Conservation (phyloP, 345 rosid species). For the Euphorbia pulcherrima region DNA sequence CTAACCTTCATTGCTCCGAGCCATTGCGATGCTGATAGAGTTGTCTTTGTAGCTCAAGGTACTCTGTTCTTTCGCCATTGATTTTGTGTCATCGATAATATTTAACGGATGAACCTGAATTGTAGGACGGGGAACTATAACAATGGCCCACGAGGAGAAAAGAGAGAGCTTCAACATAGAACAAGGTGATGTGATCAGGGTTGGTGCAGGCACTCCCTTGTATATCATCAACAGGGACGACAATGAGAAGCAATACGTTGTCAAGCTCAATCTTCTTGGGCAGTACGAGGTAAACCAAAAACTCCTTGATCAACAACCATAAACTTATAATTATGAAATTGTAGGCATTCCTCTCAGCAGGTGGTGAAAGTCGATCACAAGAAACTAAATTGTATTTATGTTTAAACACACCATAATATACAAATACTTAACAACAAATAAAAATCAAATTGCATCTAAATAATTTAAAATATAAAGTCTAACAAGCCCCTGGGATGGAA, state of each 20-base stretch:
- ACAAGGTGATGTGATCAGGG: conserved; percentile 11
- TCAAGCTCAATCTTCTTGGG: conserved; percentile 40
- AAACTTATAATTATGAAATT: too few relatives aligned
- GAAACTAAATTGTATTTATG: too few relatives aligned
- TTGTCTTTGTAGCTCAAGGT: conserved; percentile 22
- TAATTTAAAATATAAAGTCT: too few relatives aligned
- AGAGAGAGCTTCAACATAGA: conserved; percentile 19
- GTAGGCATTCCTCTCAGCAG: conserved; percentile 16
- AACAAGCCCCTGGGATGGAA: too few relatives aligned
- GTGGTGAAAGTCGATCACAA: conserved; percentile 9
- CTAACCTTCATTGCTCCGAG: conserved; percentile 12
- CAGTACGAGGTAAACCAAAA: conserved; percentile 23
- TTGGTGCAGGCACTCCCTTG: conserved; percentile 18
- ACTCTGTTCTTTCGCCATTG: neutral
- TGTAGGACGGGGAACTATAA: conserved; percentile 44
- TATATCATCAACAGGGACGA: conserved; percentile 20
- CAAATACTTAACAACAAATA: too few relatives aligned
- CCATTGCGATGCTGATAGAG: conserved; percentile 23
- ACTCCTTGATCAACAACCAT: neutral
- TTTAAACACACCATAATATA: too few relatives aligned
- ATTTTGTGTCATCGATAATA: neutral
- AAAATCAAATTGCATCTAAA: too few relatives aligned
- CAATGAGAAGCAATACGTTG: conserved; percentile 22
- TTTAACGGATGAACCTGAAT: neutral
- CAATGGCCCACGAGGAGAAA: conserved; percentile 19